Base-by-base conservation (phyloP, 108 stramenopile genomes). In the Skeletonema potamos region DNA sequence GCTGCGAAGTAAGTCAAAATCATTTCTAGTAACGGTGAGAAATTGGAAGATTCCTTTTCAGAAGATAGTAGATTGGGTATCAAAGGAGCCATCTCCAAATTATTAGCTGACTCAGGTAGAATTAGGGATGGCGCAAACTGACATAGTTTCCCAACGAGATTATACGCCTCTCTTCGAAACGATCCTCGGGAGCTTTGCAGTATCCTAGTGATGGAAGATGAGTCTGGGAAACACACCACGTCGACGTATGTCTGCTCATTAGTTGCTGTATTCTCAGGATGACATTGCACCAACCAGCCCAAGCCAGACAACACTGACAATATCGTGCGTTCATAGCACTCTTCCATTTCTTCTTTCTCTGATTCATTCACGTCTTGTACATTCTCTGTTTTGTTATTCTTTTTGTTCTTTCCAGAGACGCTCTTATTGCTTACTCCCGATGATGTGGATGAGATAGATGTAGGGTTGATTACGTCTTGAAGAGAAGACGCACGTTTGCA, bases 261-360 rank as follows among this genome's bases (percentile, higher is more conserved):
- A 4, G 36, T 18, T 18, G 41, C 62, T 8, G 37, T 39, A 9
- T 12, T 62, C 44, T 70, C 66, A 27, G 54, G 37, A 17, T 37
- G 37, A 17, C 64, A 57, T 32, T 76, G 58, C 13, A 81, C 70
- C 57, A 78, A 37, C 22, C 55, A 57, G 10, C 72, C 77, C 27
- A 78, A 36, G 7, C 73, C 77, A 17, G 61, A 32, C 12, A 83
- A 46, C 10, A 59, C 57, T 3, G 68, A 72, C 33, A 83, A 79
- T 0, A 90, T 70, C 18, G 90, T 79, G 1, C 90, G 86, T 69
- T 90, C 90, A 71, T 84, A 92, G 26, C 84, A 76, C 62, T 94
- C 90, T 36, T 90, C 93, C 63, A 83, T 63, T 58, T 84, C 84
- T 75, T 91, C 89, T 17, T 80, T 64, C 57, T 89, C 87, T 20